Evolutionary conservation across 2,329 filamentous ascomycete species (phyloP), one percentile per base, ranked within the genome.

Genomic region (Ceratocystis albifundus): DNA sequence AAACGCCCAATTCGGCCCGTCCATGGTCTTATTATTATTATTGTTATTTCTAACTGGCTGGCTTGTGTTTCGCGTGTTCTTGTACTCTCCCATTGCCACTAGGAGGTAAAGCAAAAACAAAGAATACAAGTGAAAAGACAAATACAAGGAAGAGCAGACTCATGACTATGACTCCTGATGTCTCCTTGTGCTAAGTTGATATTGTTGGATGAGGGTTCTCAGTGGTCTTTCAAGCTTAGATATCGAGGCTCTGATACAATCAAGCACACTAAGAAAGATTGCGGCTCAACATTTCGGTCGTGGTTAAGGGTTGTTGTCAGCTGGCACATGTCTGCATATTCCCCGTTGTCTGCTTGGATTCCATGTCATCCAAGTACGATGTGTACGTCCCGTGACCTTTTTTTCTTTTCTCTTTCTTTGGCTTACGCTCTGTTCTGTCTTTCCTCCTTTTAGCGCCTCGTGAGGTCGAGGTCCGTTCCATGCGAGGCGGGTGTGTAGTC

Each of bases 1-100:
- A 15, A 41, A 41, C 3, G 10, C 44, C 6, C 41, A 30, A 63
- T 63, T 63, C 61, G 61, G 61, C 44, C 61, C 61, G 61, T 63
- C 32, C 61, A 50, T 48, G 61, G 44, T 12, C n/a, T 10, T 25
- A 32, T 25, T 12, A 7, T 17, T 32, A 32, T 32, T 32, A 28
- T 32, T 32, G 0, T 7, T 30, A 28, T n/a, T 28, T 46, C 7
- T 20, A 8, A 17, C 28, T 32, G 28, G 46, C 22, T 50, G 25
- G 25, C 30, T 15, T 59, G 55, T 6, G 25, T n/a, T 36, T 36
- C 17, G 25, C 25, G 5, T 59, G 55, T 15, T 36, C 28, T 20
- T 59, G 55, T 59, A 4, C 25, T 36, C 20, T 10, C 28, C 4
- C 17, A 59, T 32, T 59, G 55, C 22, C 22, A 10, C 36, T 41